Conservation (phyloP, 2,329 filamentous ascomycete genomes). For the Uncinocarpus reesii region DNA sequence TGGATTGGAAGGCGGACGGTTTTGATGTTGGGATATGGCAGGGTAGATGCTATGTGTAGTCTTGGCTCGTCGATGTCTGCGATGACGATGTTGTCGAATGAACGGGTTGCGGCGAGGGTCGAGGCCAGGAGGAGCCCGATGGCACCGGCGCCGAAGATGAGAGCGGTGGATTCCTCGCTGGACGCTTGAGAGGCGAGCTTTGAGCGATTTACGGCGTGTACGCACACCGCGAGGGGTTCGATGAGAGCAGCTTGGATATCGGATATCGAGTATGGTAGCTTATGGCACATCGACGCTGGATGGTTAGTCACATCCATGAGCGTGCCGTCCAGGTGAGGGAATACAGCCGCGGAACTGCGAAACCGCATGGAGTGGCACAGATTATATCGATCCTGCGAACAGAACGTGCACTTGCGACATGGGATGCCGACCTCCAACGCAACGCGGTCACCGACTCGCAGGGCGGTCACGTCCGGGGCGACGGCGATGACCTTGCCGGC, state of each 20-base stretch:
- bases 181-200: constrained; percentile 25
- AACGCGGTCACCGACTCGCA: constrained; percentile 65
- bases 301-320: constrained; percentile 54
- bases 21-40: constrained; percentile 29
- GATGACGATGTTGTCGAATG: constrained; percentile 47
- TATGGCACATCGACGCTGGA: constrained; percentile 50
- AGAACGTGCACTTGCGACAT: constrained; percentile 55
- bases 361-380: constrained; percentile 52
- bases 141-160: constrained; percentile 53
- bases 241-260: constrained; percentile 49
- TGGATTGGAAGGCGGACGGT: neutral
- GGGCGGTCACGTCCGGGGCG: constrained; percentile 47
- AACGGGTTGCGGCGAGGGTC: constrained; percentile 45
- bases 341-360: constrained; percentile 49
- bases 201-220: constrained; percentile 50
- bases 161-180: constrained; percentile 36
- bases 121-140: constrained; percentile 51
- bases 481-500: constrained; percentile 66
- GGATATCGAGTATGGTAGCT: constrained; percentile 44
- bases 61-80: constrained; percentile 51
- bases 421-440: constrained; percentile 88
- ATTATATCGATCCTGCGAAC: constrained; percentile 50
- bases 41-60: constrained; percentile 44
- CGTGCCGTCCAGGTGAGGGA: constrained; percentile 55
- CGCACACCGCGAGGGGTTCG: constrained; percentile 51